Base-by-base conservation (phyloP, 78 protist species). In the Salpingoeca rosetta region DNA sequence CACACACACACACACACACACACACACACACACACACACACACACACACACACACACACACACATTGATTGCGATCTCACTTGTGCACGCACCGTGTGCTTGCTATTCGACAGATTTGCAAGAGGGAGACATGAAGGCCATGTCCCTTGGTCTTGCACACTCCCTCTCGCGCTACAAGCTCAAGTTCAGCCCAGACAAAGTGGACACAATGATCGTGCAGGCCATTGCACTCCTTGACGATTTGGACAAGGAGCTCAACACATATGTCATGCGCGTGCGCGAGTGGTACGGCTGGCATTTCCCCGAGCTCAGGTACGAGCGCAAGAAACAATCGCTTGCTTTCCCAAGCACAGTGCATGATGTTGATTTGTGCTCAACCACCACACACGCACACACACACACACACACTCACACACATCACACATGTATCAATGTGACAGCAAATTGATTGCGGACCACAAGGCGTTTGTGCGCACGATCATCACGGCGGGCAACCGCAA, bases 271-370 rank as follows among this genome's bases (percentile, higher is more conserved):
- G 99, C 92, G 99, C 76, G 97, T 94, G 83, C 91, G 96, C 81
- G 99, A 98, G 86, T 98, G 99, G 99, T 98, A 95, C 91, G 98
- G 98, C 17, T 95, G 97, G 98, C 99, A 96, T 89, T 98, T 97
- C 96, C 99, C 99, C 75, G 99, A 97, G 85, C n/a, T 95, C 65
- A 75, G 87, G 88, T 78, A 96, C 94, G 92, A 80, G 94, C 43
- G 86, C 96, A 17, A 27, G 93, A 42, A 98, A 93, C 88, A 93
- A 95, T 56, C n/a, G n/a, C n/a, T n/a, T n/a, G n/a, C 39, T 94
- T 24, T 87, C 86, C 39, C 97, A 90, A 83, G 95, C 96, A 56
- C 81, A 89, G 65, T 65, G 76, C 40, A 91, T 92, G 65, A 81
- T 78, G 72, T 78, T 39, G 45, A 92, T 96, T 94, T 93, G 95